Conservation (phyloP, 257 asterid genomes). For the Thymus quinquecostatus region DNA sequence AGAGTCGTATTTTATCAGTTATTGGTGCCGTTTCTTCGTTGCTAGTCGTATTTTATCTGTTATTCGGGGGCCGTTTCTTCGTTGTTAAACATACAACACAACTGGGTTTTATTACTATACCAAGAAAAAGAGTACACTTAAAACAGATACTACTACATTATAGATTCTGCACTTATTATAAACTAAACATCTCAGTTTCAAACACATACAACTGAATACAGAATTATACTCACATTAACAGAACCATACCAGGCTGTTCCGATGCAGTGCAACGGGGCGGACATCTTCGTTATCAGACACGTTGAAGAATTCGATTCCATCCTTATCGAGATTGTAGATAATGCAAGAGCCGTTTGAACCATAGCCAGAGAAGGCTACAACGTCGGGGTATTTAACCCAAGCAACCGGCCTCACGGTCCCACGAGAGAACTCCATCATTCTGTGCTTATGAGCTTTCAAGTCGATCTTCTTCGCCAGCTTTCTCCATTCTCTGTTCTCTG, state of each 20-base stretch:
- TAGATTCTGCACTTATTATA: too few relatives aligned
- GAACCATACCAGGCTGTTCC: background rate
- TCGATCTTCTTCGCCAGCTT: background rate
- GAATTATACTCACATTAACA: too few relatives aligned
- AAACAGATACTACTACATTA: too few relatives aligned
- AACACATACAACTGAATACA: too few relatives aligned
- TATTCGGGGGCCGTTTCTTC: too few relatives aligned
- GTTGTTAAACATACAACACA: too few relatives aligned
- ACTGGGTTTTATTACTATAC: too few relatives aligned
- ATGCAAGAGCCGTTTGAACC: background rate
- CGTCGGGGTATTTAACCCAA: background rate
- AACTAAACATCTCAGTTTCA: too few relatives aligned
- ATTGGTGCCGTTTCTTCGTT: background rate
- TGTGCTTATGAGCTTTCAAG: background rate
- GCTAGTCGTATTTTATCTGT: background rate
- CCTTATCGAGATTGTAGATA: background rate
- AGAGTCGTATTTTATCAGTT: background rate
- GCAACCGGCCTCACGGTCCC: background rate
- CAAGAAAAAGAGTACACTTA: too few relatives aligned
- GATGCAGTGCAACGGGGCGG: background rate
- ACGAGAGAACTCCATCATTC: background rate
- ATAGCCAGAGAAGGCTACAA: background rate
- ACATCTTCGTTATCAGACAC: background rate
- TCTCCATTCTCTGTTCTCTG: background rate
- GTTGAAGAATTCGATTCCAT: background rate